Evolutionary conservation across 169 alveolate species (phyloP), one percentile per base, ranked within the genome.

Genomic region (Perkinsus marinus): DNA sequence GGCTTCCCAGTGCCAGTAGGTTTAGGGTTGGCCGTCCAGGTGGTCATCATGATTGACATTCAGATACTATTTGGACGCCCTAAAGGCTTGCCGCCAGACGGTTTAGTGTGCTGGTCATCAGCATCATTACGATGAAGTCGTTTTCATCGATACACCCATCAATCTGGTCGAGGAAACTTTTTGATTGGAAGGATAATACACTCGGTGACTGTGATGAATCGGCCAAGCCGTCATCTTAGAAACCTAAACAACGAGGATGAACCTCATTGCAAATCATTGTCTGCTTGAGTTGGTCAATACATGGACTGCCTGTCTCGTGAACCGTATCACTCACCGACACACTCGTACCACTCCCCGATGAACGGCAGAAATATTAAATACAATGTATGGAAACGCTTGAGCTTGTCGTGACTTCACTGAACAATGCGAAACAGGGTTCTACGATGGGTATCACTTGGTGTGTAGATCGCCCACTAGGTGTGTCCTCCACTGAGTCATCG

Each of bases 321-420:
- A n/a, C n/a, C n/a, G n/a, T n/a, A n/a, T n/a, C n/a, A n/a, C n/a
- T n/a, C n/a, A n/a, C n/a, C n/a, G n/a, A n/a, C n/a, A n/a, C n/a
- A n/a, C n/a, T n/a, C n/a, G n/a, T n/a, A n/a, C n/a, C n/a, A n/a
- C n/a, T n/a, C n/a, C n/a, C n/a, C n/a, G n/a, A n/a, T n/a, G n/a
- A n/a, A 57, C 22, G 79, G 79, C 79, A 92, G 97, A 95, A 5
- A 95, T 95, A 16, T 19, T 96, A 5, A 94, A 93, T 79, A 96
- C 98, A 38, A 92, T 93, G 38, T 93, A 93, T 91, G 98, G 98
- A 41, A 96, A 95, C 0, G 97, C 97, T 5, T 94, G 94, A 90
- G 92, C 97, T 7, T 95, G 98, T 90, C 90, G 95, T 90, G 95
- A 96, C 92, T 96, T 96, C 92, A 93, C 95, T 39, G 93, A 95